phyloP scores from a whole-genome alignment of 805 yeast species.

The Nakazawaea wickerhamii region DNA sequence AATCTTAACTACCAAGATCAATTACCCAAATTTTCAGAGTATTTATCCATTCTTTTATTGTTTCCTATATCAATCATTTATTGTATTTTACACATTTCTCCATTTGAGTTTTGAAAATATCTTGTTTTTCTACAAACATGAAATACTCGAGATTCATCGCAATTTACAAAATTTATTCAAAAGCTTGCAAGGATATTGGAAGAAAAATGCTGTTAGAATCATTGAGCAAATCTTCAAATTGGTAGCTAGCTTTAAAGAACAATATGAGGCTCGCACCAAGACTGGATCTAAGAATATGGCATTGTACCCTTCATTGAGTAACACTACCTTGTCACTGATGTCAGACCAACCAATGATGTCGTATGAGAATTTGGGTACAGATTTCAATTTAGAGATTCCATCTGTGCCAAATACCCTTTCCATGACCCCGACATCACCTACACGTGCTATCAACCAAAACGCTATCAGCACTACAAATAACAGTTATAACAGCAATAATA shows the following conservation, averaged over 20 bases:
- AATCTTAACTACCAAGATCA: constrained; percentile 27
- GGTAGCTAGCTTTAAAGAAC: constrained; percentile 18
- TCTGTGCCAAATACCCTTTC: constrained; percentile 8
- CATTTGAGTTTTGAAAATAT: constrained; percentile 34
- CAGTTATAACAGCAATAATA: constrained; percentile 8
- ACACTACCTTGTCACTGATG: constrained; percentile 4
- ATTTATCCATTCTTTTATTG: constrained; percentile 43
- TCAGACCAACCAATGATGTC: neutral
- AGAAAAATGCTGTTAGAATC: constrained; percentile 25
- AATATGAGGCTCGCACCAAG: constrained; percentile 26
- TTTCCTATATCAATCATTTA: constrained; percentile 45
- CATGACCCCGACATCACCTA: neutral
- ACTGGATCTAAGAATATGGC: constrained; percentile 12
- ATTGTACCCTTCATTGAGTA: constrained; percentile 11
- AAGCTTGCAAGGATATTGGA: constrained; percentile 23
- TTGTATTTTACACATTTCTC: constrained; percentile 43
- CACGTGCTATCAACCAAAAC: constrained; percentile 10
- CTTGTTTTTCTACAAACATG: constrained; percentile 21
- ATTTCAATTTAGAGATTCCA: neutral
- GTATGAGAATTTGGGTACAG: neutral
- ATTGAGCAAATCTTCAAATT: constrained; percentile 22
- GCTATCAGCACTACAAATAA: constrained; percentile 3
- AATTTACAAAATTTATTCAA: constrained; percentile 27
- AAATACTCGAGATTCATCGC: constrained; percentile 21
- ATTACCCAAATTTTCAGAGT: constrained; percentile 27